A percentile compares a stretch with the other conserved stretches of the same genome.
Evolutionary conservation across 2,329 filamentous ascomycete genomes (phyloP).

Genomic region (Myriosclerotinia curreyana): DNA sequence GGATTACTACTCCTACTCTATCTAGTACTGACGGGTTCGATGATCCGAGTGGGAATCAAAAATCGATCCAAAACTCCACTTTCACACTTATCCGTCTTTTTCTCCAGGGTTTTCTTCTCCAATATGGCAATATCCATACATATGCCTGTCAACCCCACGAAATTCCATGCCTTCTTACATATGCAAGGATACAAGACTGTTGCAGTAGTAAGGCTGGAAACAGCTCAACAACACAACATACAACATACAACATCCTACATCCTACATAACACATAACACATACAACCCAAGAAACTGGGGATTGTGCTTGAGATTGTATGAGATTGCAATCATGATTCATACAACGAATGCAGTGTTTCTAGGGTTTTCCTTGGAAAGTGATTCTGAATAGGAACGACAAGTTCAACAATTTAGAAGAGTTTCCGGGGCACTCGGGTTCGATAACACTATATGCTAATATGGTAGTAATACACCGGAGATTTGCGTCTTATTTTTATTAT

Average conservation of each 20-base stretch:
- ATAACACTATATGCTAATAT: constrained; percentile 6
- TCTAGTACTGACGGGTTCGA: background rate
- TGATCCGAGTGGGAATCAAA: background rate
- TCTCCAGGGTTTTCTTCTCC: background rate
- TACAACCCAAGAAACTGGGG: constrained; percentile 11
- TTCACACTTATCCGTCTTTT: constrained; percentile 1
- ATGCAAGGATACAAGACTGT: constrained; percentile 16
- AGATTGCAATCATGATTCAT: constrained; percentile 9
- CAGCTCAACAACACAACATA: constrained; percentile 19
- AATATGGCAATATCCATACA: background rate
- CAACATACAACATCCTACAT: too few relatives aligned
- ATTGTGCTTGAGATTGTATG: background rate
- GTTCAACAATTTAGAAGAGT: constrained; percentile 11
- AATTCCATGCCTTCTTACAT: constrained; percentile 17
- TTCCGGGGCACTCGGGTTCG: constrained; percentile 20
- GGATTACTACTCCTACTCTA: background rate
- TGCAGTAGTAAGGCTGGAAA: constrained; percentile 23
- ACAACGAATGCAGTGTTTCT: constrained; percentile 16
- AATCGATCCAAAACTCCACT: constrained; percentile 11
- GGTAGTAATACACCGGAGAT: constrained; percentile 9
- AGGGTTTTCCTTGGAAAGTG: background rate
- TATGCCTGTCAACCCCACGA: constrained; percentile 16
- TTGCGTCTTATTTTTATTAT: constrained; percentile 4
- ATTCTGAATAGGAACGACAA: background rate
- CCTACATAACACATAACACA: background rate